Base-by-base conservation (phyloP, 768 basidiomycete genomes). In the Coprinopsis strossmayeri region DNA sequence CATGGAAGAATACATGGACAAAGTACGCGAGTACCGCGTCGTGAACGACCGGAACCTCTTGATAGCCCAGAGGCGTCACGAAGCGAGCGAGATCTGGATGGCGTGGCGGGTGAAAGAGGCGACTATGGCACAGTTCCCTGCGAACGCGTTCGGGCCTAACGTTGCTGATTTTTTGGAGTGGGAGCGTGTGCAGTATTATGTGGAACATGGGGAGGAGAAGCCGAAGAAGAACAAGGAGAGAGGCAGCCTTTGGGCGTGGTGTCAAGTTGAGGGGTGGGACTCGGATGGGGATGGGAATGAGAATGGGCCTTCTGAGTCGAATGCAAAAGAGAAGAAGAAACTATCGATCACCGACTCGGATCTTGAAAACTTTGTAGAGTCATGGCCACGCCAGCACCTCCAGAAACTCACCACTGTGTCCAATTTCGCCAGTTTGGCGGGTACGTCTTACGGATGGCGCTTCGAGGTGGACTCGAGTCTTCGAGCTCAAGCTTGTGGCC, bases 1-100 rank as follows among this genome's bases (percentile, higher is more conserved):
- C 3, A 58, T 68, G 51, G 28, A 61, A 15, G 37, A 48, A 10
- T 64, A 67, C 37, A 66, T 67, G 60, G 45, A 51, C 2, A 26
- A 50, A 10, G 57, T 62, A 3, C 53, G 50, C 32, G 18, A 24
- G 9, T 46, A 59, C 12, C 52, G 58, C 5, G 24, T 49, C 7
- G 39, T 53, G 17, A 58, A 63, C 20, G 58, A 59, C 5, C 60
- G 57, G 4, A 49, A 51, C 1, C 21, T 45, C 5, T n/a, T 63
- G 2, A 32, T 61, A 3, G 55, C 56, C 11, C 24, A 42, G 13
- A 61, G 65, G 4, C 56, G 57, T 24, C 28, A 27, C 2, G 25
- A 46, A 4, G 55, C 62, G 17, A 47, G 59, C 13, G 26, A 50
- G 0, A 52, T 53, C 0, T 69, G 66, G 57, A 34, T 54, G 15